These are phyloP conservation scores for Lithocarpus polystachyus DNA, from an alignment of 306 rosid species.

Conservation along the genomic window DNA sequence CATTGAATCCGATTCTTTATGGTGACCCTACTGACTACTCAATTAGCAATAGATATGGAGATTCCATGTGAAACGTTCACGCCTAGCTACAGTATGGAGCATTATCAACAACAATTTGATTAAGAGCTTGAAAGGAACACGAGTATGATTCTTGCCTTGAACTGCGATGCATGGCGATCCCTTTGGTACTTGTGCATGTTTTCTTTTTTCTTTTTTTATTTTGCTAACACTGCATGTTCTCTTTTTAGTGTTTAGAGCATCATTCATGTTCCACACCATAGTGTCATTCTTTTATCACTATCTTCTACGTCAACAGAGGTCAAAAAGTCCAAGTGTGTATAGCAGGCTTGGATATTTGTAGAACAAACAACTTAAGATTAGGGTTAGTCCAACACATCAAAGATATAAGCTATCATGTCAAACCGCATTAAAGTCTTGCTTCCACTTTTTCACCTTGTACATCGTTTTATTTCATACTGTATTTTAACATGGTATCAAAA, in stretches of 20 bases:
- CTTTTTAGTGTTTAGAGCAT: neutral
- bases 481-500: no score
- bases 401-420: no score
- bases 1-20: conserved; percentile 36
- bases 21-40: conserved; percentile 15
- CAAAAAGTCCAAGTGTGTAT: no score
- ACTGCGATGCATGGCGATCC: neutral
- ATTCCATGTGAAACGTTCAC: conserved; percentile 6
- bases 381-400: no score
- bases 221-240: neutral
- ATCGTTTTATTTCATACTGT: no score
- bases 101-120: neutral
- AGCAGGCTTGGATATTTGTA: no score
- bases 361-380: no score
- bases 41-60: neutral
- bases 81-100: neutral
- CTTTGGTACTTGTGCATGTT: neutral
- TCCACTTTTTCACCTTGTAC: no score
- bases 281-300: neutral
- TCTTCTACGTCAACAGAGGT: neutral
- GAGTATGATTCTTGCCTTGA: neutral
- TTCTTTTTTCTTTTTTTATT: neutral
- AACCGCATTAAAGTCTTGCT: no score
- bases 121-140: neutral
- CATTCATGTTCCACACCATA: neutral